Evolutionary conservation across 345 rosid species (phyloP), one percentile per base, ranked within the genome.

Genomic region (Conringia planisiliqua): DNA sequence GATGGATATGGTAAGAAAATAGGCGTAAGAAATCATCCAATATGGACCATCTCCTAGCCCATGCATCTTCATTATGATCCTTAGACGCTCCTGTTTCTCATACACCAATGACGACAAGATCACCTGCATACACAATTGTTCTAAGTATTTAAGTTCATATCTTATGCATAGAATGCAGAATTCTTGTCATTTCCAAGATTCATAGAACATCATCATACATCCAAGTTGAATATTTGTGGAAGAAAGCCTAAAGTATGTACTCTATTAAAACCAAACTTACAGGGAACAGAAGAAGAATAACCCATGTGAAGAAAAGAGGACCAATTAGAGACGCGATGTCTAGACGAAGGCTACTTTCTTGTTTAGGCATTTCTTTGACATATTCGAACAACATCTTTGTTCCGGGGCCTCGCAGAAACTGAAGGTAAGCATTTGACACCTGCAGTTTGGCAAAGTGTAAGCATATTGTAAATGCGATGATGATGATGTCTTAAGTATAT

Each of bases 11-110:
- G 76, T 42, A 56, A 95, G 86, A 80, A 89, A 90, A 84, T 95
- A 95, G 50, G 84, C 87, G 43, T 95, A 95, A 27, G 97, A 81
- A 74, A 91, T 89, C 77, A 90, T 51, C 98, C 97, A 95, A 77
- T 95, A 95, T 42, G 99, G 97, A 50, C 91, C 98, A 74, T 95
- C 98, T 38, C 98, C 92, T 68, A 95, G 92, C 46, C 97, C 97
- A n/a, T 95, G 99, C 99, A 95, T 95, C 82, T 92, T 92, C 98
- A 95, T 95, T 91, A 95, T 95, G 47, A 95, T 87, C 72, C 97
- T 85, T 68, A 92, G 84, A 57, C 80, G 91, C 61, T 90, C 88
- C 50, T 90, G 86, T 42, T 89, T 95, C 85, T 95, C 98, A 46
- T 92, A 92, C 13, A 95, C 98, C 70, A 95, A 71, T 26, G 94